Percentiles rank a stretch among this genome's conserved stretches.
These are phyloP conservation scores for Apostasia ramifera DNA, from an alignment of 106 monocot species.

Conservation along the genomic window DNA sequence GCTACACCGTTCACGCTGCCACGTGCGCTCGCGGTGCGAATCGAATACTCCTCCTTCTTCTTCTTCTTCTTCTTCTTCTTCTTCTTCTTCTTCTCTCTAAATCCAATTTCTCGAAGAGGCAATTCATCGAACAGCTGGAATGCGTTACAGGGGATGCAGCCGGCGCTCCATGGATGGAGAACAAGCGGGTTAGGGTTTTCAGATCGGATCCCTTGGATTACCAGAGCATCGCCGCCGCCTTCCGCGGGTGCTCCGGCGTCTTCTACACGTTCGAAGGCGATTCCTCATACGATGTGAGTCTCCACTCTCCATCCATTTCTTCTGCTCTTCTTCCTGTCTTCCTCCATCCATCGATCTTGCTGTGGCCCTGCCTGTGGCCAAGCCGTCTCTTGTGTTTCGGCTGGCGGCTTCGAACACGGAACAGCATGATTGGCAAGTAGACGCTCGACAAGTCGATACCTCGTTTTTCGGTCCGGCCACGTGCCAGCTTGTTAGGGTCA, in stretches of 20 bases:
- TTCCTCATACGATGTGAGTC: constrained; percentile 65
- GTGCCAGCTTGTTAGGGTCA: too few species aligned
- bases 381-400: too few species aligned
- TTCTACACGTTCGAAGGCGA: constrained; percentile 74
- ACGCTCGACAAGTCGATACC: too few species aligned
- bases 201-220: constrained; percentile 74
- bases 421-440: too few species aligned
- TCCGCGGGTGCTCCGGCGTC: constrained; percentile 79
- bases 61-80: neutral
- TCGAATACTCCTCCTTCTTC: neutral
- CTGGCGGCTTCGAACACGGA: too few species aligned
- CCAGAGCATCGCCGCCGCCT: constrained; percentile 73
- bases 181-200: constrained; percentile 48
- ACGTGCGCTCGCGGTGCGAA: constrained; percentile 23
- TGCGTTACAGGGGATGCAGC: constrained; percentile 5
- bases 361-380: neutral
- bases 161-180: constrained; percentile 19
- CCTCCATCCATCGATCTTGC: neutral
- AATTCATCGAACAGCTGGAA: neutral
- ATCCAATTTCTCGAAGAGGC: neutral
- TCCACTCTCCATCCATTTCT: neutral
- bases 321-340: neutral
- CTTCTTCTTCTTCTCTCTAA: neutral
- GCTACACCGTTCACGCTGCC: constrained; percentile 84
- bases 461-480: too few species aligned